Conservation (phyloP, 2,329 filamentous ascomycete species). For the Pseudogymnoascus sp. region DNA sequence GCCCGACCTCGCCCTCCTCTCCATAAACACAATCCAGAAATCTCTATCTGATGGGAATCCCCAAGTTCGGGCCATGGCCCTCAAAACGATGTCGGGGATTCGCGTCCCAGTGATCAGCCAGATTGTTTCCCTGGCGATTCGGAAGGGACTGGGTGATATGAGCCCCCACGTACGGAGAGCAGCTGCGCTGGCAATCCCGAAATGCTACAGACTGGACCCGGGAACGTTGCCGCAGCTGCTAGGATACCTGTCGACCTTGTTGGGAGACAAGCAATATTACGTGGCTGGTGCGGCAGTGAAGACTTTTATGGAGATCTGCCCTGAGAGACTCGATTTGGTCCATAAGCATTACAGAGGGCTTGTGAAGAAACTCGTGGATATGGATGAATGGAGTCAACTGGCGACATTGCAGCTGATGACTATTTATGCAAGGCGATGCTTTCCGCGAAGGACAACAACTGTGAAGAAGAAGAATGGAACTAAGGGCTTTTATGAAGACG, state of each 20-base stretch:
- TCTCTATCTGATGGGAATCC: conserved; percentile 89
- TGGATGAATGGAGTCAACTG: conserved; percentile 98
- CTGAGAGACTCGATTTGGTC: conserved; percentile 78
- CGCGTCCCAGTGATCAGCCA: conserved; percentile 96
- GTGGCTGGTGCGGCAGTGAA: conserved; percentile 91
- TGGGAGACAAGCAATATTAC: conserved; percentile 91
- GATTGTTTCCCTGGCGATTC: conserved; percentile 93
- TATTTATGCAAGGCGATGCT: conserved; percentile 78
- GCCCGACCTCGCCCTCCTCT: conserved; percentile 88
- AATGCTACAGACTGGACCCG: conserved; percentile 88
- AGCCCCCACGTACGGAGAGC: conserved; percentile 89
- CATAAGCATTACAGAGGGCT: conserved; percentile 83
- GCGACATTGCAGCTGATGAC: conserved; percentile 77
- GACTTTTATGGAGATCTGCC: conserved; percentile 84
- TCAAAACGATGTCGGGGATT: conserved; percentile 96
- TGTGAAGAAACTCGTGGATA: conserved; percentile 88
- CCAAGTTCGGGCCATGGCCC: conserved; percentile 80
- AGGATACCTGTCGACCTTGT: conserved; percentile 69
- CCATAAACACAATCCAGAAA: conserved; percentile 98
- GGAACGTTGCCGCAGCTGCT: conserved; percentile 76
- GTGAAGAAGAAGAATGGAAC: conserved; percentile 46
- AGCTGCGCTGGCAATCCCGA: conserved; percentile 87
- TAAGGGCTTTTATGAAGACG: conserved; percentile 78
- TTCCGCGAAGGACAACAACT: conserved; percentile 62
- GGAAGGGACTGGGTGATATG: conserved; percentile 89